Evolutionary conservation across 2,329 filamentous ascomycete species (phyloP).

Genomic region (Dryadomyces quercivorus): DNA sequence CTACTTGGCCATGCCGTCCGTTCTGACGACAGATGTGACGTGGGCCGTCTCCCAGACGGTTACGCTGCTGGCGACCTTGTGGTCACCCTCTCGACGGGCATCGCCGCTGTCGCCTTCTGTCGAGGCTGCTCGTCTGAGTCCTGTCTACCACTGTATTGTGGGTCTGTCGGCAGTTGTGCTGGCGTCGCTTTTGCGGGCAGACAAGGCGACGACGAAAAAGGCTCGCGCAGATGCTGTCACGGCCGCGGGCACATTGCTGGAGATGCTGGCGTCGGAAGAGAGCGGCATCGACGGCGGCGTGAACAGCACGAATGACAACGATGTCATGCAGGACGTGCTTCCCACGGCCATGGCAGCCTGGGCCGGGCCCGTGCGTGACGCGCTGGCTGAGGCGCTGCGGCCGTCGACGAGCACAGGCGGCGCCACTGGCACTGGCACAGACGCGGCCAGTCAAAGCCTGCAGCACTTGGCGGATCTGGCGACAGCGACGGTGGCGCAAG

Average conservation of each 20-base stretch:
- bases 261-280: conserved; percentile 30
- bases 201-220: background rate
- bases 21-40: conserved; percentile 43
- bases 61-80: conserved; percentile 39
- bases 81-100: background rate
- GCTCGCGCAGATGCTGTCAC: background rate
- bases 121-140: conserved; percentile 28
- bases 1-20: conserved; percentile 44
- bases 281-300: background rate
- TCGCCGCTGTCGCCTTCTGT: background rate
- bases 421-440: conserved; percentile 14
- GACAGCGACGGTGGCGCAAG: conserved; percentile 22
- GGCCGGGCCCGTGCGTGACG: conserved; percentile 1
- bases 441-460: conserved; percentile 37
- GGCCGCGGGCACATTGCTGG: background rate
- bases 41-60: conserved; percentile 48
- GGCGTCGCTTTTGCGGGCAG: conserved; percentile 33
- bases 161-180: conserved; percentile 32
- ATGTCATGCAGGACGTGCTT: background rate
- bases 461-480: conserved; percentile 34
- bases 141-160: conserved; percentile 56
- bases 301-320: background rate
- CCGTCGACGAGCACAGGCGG: conserved; percentile 16
- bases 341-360: background rate
- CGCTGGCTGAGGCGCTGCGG: background rate